These are phyloP conservation scores for Tetragonia tetragonoides DNA, from an alignment of 148 eudicot species.

Conservation along the genomic window DNA sequence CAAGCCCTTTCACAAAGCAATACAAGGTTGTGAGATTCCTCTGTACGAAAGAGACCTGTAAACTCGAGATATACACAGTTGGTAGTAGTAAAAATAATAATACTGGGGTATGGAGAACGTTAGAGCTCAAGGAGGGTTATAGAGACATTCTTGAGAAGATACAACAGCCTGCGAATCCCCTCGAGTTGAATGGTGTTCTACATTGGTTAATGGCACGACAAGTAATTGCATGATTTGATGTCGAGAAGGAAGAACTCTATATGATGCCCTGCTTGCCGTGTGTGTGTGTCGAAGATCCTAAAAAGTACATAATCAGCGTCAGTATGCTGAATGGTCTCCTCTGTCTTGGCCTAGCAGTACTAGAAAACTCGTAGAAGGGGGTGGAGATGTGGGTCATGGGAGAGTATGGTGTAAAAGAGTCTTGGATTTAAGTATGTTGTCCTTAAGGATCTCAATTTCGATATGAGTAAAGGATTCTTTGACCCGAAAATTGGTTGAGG, in stretches of 20 bases:
- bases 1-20: neutral
- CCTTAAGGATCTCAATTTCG: neutral
- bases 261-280: neutral
- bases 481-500: neutral
- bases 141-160: neutral
- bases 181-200: constrained; percentile 7
- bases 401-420: neutral
- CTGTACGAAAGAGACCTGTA: neutral
- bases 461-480: neutral
- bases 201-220: constrained; percentile 12
- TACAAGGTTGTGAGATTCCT: constrained; percentile 1
- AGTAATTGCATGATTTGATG: constrained; percentile 6
- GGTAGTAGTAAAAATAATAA: neutral
- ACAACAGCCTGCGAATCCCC: neutral
- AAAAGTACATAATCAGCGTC: neutral
- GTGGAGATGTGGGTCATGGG: constrained; percentile 16
- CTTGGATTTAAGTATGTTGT: constrained; percentile 4
- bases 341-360: neutral
- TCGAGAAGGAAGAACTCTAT: constrained; percentile 17
- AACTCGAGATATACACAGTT: neutral
- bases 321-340: constrained; percentile 7
- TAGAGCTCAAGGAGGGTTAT: neutral
- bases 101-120: neutral
- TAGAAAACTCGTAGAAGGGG: neutral
- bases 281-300: too few species aligned